Conservation (phyloP, 2,329 filamentous ascomycete genomes). For the Gaeumannomyces tritici region DNA sequence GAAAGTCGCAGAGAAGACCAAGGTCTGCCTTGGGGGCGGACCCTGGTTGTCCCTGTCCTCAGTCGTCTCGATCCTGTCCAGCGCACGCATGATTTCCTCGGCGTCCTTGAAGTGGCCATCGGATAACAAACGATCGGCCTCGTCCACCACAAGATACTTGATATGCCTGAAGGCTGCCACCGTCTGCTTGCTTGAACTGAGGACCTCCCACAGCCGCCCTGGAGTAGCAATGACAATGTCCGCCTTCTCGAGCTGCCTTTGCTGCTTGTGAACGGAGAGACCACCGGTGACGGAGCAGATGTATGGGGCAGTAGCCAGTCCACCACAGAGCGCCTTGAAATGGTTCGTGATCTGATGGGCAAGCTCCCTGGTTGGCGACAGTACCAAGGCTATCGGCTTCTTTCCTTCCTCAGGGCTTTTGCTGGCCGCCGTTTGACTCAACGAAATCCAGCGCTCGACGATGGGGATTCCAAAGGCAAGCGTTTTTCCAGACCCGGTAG, state of each 20-base stretch:
- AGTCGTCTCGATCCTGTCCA: constrained; percentile 63
- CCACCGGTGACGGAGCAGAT: constrained; percentile 90
- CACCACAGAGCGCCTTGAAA: constrained; percentile 62
- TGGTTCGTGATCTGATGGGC: constrained; percentile 87
- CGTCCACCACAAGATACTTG: constrained; percentile 80
- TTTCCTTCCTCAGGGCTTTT: constrained; percentile 21
- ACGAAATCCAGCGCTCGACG: constrained; percentile 65
- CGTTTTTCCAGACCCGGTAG: constrained; percentile 94
- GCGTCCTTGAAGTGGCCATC: constrained; percentile 94
- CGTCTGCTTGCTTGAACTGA: constrained; percentile 64
- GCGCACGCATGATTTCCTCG: constrained; percentile 71
- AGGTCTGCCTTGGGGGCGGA: constrained; percentile 58
- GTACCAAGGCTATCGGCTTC: constrained; percentile 62
- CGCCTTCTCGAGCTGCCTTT: constrained; percentile 70
- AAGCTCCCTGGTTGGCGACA: constrained; percentile 87
- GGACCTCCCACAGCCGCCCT: constrained; percentile 87
- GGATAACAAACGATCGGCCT: constrained; percentile 84
- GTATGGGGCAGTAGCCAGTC: constrained; percentile 51
- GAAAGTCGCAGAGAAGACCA: constrained; percentile 96
- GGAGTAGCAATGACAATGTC: constrained; percentile 93
- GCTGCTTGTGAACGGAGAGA: constrained; percentile 89
- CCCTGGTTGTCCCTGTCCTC: constrained; percentile 39
- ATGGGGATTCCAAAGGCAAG: constrained; percentile 92
- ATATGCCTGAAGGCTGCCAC: constrained; percentile 63
- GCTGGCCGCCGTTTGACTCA: constrained; percentile 1